Evolutionary conservation across 495 filamentous ascomycete species (phyloP).

Genomic region (Margaritispora aquatica): DNA sequence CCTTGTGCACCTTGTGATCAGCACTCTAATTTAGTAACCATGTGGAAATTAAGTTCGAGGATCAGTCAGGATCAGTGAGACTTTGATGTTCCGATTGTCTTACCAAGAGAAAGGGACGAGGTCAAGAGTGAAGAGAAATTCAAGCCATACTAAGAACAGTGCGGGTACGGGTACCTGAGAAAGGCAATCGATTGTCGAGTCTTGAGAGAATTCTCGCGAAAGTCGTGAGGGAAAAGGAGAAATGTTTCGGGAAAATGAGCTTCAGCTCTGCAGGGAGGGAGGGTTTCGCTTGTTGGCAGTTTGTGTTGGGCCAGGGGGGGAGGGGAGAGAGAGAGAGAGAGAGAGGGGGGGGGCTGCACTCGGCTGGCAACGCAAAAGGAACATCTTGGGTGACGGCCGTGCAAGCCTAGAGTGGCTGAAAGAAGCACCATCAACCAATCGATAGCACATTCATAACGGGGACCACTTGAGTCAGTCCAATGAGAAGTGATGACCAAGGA

Average conservation of each 20-base stretch:
- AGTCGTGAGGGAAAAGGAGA: too few species aligned
- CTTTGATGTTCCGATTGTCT: neutral
- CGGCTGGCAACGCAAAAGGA: neutral
- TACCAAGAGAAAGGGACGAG: too few species aligned
- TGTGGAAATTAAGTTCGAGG: neutral
- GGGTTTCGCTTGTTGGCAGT: neutral
- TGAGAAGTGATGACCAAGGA: neutral
- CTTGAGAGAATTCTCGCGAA: neutral
- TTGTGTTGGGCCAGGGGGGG: neutral
- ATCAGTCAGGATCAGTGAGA: neutral
- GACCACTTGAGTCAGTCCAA: neutral
- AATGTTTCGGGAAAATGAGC: neutral
- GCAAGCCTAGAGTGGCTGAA: neutral
- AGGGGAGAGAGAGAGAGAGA: neutral
- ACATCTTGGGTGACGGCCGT: neutral
- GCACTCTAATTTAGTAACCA: neutral
- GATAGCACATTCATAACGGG: neutral
- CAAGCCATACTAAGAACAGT: neutral
- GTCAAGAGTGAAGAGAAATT: neutral
- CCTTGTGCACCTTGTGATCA: neutral
- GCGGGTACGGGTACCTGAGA: neutral
- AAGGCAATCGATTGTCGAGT: neutral
- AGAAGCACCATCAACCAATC: neutral
- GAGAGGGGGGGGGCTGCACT: neutral
- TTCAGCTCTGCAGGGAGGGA: constrained; percentile 2